Percentiles rank a stretch among this genome's conserved stretches.
Conservation (phyloP, 495 filamentous ascomycete species). For the Daldinia bambusicola region DNA sequence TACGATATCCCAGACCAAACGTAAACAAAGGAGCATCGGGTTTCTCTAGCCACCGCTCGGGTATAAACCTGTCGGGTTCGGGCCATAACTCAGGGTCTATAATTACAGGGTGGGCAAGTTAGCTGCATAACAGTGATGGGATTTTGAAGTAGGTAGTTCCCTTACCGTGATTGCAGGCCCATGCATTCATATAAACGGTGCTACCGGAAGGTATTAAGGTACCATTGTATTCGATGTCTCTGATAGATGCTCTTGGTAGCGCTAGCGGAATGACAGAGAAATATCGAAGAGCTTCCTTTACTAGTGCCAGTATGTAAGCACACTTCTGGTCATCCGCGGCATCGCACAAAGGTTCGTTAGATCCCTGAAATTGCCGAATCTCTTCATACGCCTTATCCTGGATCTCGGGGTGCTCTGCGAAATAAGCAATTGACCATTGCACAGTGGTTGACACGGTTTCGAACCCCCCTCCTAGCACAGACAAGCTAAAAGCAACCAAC, state of each 20-base stretch:
- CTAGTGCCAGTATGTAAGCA: slow-evolving; percentile 66
- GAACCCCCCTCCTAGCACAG: slow-evolving; percentile 70
- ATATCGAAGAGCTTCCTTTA: slow-evolving; percentile 68
- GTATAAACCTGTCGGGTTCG: slow-evolving; percentile 67
- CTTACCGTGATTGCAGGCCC: slow-evolving; percentile 71
- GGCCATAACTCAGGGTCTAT: slow-evolving; percentile 66
- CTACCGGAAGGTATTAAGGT: slow-evolving; percentile 67
- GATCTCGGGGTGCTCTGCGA: slow-evolving; percentile 68
- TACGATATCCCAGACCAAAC: slow-evolving; percentile 71
- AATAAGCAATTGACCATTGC: slow-evolving; percentile 69
- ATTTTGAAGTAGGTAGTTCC: background rate
- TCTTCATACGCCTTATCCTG: slow-evolving; percentile 67
- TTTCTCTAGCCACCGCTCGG: slow-evolving; percentile 70
- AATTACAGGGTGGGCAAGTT: background rate
- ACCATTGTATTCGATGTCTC: slow-evolving; percentile 67
- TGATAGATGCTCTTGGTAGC: slow-evolving; percentile 68
- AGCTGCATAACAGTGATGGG: too few species aligned
- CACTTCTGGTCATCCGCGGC: slow-evolving; percentile 70
- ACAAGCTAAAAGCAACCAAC: slow-evolving; percentile 70
- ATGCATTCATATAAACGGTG: slow-evolving; percentile 71
- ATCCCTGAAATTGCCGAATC: slow-evolving; percentile 64
- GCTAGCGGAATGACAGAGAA: slow-evolving; percentile 70
- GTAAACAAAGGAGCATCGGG: slow-evolving; percentile 70
- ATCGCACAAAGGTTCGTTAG: slow-evolving; percentile 65
- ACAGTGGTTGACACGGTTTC: slow-evolving; percentile 72